A percentile compares a stretch with the other conserved stretches of the same genome.
These are phyloP conservation scores for Sporobolomyces pararoseus DNA, from an alignment of 768 basidiomycete genomes.

Conservation along the genomic window DNA sequence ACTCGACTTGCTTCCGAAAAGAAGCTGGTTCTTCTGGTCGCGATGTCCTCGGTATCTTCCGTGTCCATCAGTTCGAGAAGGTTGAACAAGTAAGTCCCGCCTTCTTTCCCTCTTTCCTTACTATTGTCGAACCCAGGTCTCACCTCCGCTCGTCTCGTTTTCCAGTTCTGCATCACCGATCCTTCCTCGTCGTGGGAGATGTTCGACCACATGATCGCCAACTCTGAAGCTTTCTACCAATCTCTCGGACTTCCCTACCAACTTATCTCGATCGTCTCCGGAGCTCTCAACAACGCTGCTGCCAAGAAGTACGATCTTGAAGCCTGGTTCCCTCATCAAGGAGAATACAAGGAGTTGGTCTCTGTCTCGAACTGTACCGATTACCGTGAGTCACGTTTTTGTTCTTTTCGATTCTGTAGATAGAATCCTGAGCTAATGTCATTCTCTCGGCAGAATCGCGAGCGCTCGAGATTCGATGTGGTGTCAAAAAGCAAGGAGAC, in stretches of 20 bases:
- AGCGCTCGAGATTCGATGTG: constrained; percentile 86
- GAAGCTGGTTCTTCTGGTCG: constrained; percentile 96
- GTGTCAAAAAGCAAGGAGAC: constrained; percentile 84
- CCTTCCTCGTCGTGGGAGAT: constrained; percentile 91
- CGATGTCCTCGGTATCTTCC: constrained; percentile 99
- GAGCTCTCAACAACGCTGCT: constrained; percentile 93
- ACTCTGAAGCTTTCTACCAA: constrained; percentile 93
- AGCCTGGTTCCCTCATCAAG: constrained; percentile 99
- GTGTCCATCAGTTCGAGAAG: constrained; percentile 99
- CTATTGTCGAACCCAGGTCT: neutral
- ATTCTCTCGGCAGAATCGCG: constrained; percentile 67
- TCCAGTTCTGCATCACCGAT: constrained; percentile 86
- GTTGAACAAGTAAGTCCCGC: constrained; percentile 62
- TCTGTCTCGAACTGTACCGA: constrained; percentile 98
- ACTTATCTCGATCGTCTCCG: constrained; percentile 89
- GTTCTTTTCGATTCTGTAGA: neutral
- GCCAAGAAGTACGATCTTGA: constrained; percentile 96
- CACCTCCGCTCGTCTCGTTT: neutral
- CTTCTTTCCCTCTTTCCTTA: neutral
- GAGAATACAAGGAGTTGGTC: constrained; percentile 91
- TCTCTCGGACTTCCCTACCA: constrained; percentile 88
- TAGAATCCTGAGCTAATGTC: neutral
- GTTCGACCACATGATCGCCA: constrained; percentile 84
- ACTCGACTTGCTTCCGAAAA: constrained; percentile 92
- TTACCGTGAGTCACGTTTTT: constrained; percentile 68